These are phyloP conservation scores for Ophiostoma ulmi DNA, from an alignment of 2,329 filamentous ascomycete genomes.

Conservation along the genomic window DNA sequence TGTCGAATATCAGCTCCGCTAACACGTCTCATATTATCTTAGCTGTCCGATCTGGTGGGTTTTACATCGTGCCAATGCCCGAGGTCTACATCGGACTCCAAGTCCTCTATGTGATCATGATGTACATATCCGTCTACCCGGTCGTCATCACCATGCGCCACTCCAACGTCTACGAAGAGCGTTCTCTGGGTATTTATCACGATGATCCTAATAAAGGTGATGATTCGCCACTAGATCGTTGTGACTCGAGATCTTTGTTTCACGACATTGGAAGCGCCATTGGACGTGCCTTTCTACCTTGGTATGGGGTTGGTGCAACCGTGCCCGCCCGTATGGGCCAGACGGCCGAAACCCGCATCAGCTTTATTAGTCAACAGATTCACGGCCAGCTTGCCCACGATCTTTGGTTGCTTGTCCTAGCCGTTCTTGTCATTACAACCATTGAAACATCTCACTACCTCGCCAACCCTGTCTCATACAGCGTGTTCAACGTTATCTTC, in stretches of 20 bases:
- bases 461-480: conserved; percentile 48
- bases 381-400: conserved; percentile 59
- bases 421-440: conserved; percentile 54
- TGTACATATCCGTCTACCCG: conserved; percentile 62
- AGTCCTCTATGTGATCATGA: conserved; percentile 58
- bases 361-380: conserved; percentile 52
- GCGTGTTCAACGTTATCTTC: conserved; percentile 55
- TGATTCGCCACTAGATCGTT: neutral
- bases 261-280: conserved; percentile 30
- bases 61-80: conserved; percentile 59
- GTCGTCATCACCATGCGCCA: conserved; percentile 60
- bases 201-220: conserved; percentile 30
- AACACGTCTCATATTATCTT: neutral
- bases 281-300: conserved; percentile 37
- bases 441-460: conserved; percentile 54
- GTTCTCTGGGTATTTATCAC: conserved; percentile 56
- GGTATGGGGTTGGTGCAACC: conserved; percentile 42
- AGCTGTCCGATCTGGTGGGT: conserved; percentile 60
- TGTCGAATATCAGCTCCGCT: neutral
- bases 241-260: neutral
- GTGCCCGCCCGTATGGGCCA: conserved; percentile 26
- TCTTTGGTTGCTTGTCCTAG: conserved; percentile 59
- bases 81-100: conserved; percentile 53
- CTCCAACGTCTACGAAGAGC: conserved; percentile 68
- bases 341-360: conserved; percentile 39